Percentiles rank a stretch among this genome's conserved stretches.
Conservation (phyloP, 345 rosid species). For the Lepidium aucheri region DNA sequence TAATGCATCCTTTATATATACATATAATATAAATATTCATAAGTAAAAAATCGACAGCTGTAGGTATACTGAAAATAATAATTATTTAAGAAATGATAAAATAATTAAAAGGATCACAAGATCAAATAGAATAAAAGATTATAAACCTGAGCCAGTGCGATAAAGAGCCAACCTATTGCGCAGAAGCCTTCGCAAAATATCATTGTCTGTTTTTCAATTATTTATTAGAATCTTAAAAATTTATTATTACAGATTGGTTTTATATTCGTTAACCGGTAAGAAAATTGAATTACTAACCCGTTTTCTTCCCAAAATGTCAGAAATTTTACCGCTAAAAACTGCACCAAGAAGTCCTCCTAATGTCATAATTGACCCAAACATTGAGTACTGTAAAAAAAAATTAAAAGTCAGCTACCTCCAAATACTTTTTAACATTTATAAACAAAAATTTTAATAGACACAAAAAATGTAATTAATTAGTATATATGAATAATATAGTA, state of each 20-base stretch:
- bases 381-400: slow-evolving; percentile 18
- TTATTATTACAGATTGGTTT: background rate
- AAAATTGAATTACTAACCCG: slow-evolving; percentile 1
- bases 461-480: background rate
- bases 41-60: too few relatives aligned
- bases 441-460: background rate
- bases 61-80: too few relatives aligned
- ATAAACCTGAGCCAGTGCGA: slow-evolving; percentile 42
- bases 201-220: slow-evolving; percentile 39
- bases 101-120: background rate
- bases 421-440: background rate
- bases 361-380: slow-evolving; percentile 28
- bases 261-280: background rate
- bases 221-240: background rate
- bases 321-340: slow-evolving; percentile 19
- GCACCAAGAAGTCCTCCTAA: slow-evolving; percentile 31
- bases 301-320: slow-evolving; percentile 25
- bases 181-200: slow-evolving; percentile 43
- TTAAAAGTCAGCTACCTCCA: background rate
- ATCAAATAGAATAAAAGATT: background rate
- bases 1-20: slow-evolving; percentile 15
- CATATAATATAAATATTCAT: too few relatives aligned
- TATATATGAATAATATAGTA: background rate
- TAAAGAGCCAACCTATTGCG: slow-evolving; percentile 46
- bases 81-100: background rate